phyloP scores from a whole-genome alignment of 192 early-diverging fungal genomes.

The Podila epicladia region DNA sequence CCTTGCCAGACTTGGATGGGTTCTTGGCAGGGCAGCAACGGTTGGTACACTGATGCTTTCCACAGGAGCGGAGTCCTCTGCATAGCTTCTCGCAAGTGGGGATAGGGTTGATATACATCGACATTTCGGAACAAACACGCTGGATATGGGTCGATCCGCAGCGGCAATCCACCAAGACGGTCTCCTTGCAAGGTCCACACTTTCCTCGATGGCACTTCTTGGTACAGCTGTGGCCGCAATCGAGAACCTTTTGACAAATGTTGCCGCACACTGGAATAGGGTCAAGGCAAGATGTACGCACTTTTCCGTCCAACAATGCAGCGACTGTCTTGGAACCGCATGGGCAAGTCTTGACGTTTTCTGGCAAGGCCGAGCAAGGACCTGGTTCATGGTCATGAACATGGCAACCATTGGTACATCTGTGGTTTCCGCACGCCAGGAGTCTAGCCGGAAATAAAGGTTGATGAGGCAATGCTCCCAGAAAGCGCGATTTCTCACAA shows the following conservation, averaged over 20 bases:
- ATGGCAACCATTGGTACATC: conserved; percentile 64
- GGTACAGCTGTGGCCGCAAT: conserved; percentile 72
- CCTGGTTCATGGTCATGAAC: conserved; percentile 44
- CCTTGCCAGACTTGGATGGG: conserved; percentile 28
- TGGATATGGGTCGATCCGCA: conserved; percentile 67
- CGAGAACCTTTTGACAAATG: conserved; percentile 66
- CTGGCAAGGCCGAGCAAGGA: conserved; percentile 64
- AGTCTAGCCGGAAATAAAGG: conserved; percentile 27
- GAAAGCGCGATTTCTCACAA: no score
- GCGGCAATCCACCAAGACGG: conserved; percentile 65
- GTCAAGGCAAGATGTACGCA: conserved; percentile 59
- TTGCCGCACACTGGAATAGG: conserved; percentile 70
- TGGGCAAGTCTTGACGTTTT: conserved; percentile 57
- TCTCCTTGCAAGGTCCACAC: conserved; percentile 68
- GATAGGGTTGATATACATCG: conserved; percentile 49
- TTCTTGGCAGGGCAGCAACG: conserved; percentile 71
- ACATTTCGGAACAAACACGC: conserved; percentile 56
- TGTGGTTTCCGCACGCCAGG: conserved; percentile 62
- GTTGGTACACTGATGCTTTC: conserved; percentile 73
- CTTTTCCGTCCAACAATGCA: conserved; percentile 23
- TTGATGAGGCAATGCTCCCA: no score
- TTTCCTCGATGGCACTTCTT: conserved; percentile 69
- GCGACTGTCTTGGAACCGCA: conserved; percentile 58
- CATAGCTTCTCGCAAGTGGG: conserved; percentile 73
- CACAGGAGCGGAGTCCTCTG: conserved; percentile 67